These are phyloP conservation scores for Westerdykella aurantiaca DNA, from an alignment of 2,329 filamentous ascomycete species.

Conservation along the genomic window DNA sequence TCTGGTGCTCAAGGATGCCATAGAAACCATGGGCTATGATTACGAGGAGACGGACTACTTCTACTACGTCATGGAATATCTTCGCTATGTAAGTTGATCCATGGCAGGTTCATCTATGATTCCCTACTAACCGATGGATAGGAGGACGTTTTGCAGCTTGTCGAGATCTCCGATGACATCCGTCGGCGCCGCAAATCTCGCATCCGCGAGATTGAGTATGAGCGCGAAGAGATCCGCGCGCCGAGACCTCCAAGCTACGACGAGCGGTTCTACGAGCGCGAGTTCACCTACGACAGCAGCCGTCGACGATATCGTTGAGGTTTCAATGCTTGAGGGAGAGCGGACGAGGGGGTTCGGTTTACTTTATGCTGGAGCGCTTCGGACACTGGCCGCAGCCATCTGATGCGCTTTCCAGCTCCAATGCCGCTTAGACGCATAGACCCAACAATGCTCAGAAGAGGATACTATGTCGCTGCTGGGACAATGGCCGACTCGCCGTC, in stretches of 20 bases:
- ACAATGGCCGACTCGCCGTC: not conserved
- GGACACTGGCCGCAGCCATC: not conserved
- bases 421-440: not conserved
- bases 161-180: slow-evolving; percentile 77
- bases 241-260: slow-evolving; percentile 50
- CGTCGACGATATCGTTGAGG: slow-evolving; percentile 34
- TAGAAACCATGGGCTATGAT: slow-evolving; percentile 76
- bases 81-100: slow-evolving; percentile 67
- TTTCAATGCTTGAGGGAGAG: not conserved
- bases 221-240: slow-evolving; percentile 51
- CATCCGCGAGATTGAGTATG: slow-evolving; percentile 57
- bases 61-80: slow-evolving; percentile 89
- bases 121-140: slow-evolving; percentile 34
- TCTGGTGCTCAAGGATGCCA: slow-evolving; percentile 77
- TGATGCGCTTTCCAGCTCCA: not conserved
- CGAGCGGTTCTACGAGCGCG: slow-evolving; percentile 61
- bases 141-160: slow-evolving; percentile 82
- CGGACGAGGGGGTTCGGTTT: no score
- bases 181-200: slow-evolving; percentile 58
- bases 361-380: not conserved
- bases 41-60: slow-evolving; percentile 86
- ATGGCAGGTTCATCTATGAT: not conserved
- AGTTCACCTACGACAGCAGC: slow-evolving; percentile 57
- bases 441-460: not conserved
- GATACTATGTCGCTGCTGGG: not conserved